Evolutionary conservation across 352 stramenopile species (phyloP).

Genomic region (Aphanomyces euteiches): DNA sequence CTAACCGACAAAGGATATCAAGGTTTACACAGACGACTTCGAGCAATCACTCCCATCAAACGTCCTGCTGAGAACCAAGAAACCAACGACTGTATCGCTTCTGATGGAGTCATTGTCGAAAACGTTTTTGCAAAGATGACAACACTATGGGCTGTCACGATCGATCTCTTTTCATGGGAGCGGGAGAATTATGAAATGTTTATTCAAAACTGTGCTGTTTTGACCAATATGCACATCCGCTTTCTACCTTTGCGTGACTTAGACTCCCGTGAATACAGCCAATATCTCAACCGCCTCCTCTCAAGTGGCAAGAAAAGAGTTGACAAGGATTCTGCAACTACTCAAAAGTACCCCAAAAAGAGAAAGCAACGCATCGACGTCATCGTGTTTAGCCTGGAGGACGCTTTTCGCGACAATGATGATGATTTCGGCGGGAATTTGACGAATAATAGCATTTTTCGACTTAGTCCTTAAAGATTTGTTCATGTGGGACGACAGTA

Average conservation of each 20-base stretch:
- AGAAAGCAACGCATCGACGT: background rate
- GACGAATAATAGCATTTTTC: background rate
- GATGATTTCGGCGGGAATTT: background rate
- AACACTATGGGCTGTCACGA: background rate
- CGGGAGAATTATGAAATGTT: background rate
- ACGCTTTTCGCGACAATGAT: background rate
- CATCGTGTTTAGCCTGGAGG: background rate
- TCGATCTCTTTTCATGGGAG: background rate
- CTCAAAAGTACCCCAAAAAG: background rate
- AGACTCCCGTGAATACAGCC: background rate
- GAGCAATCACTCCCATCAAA: constrained; percentile 4
- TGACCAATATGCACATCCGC: constrained; percentile 2
- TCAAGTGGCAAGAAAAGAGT: background rate
- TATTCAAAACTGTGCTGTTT: constrained; percentile 2
- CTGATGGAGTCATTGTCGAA: background rate
- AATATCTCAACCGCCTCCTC: background rate
- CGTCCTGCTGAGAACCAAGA: background rate
- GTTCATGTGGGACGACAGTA: too few relatives aligned
- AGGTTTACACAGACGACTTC: background rate
- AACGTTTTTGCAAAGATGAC: background rate
- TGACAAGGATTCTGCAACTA: background rate
- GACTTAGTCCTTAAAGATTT: too few relatives aligned
- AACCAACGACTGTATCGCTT: background rate
- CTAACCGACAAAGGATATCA: constrained; percentile 31
- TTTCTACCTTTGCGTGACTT: background rate